Conservation (phyloP, 177 flowering plant species). For the Tripterygium wilfordii region DNA sequence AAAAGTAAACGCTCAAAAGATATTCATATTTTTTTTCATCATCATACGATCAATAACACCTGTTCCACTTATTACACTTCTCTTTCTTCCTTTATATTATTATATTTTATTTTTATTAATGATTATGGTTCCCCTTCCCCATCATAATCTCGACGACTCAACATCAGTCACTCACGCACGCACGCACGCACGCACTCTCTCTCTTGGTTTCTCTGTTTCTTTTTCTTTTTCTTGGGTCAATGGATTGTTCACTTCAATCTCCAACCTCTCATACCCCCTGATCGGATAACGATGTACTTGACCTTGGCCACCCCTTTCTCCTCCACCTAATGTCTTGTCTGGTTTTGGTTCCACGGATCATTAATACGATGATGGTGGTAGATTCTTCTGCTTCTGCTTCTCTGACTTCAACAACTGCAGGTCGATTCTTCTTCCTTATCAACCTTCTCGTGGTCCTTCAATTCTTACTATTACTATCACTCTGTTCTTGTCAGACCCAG, state of each 20-base stretch:
- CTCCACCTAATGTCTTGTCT: slow-evolving; percentile 2
- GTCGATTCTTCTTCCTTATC: no score
- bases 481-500: slow-evolving; percentile 1
- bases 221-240: slow-evolving; percentile 1
- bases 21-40: slow-evolving; percentile 6
- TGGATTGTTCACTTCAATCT: slow-evolving; percentile 6
- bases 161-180: no score
- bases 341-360: background rate
- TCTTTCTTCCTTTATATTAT: background rate
- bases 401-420: no score
- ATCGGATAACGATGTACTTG: slow-evolving; percentile 8
- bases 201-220: background rate
- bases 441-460: background rate
- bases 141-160: slow-evolving; percentile 5
- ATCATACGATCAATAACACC: slow-evolving; percentile 1
- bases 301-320: background rate
- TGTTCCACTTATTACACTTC: background rate
- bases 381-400: background rate
- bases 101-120: background rate
- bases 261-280: background rate
- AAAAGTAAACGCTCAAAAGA: slow-evolving; percentile 20
- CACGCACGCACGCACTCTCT: slow-evolving; percentile 9
- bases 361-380: slow-evolving; percentile 6
- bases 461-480: background rate
- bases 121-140: no score